Conservation (phyloP, 257 asterid genomes). For the Capsicum pubescens region DNA sequence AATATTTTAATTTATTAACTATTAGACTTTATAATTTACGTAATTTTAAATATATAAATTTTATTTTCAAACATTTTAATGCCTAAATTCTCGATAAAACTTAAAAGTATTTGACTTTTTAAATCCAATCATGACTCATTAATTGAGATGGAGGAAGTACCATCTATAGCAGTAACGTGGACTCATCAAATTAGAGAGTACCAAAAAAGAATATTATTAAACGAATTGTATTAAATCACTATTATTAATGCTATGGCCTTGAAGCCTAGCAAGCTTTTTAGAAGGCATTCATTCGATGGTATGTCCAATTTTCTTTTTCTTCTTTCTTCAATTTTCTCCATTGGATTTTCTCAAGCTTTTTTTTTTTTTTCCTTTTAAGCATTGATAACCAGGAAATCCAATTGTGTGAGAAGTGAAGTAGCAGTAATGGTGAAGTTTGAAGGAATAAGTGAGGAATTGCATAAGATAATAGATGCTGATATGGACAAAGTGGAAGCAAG, state of each 20-base stretch:
- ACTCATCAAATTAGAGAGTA: not conserved
- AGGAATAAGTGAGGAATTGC: conserved; percentile 32
- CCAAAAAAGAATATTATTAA: too few species aligned
- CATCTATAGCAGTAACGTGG: not conserved
- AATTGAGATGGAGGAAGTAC: too few species aligned
- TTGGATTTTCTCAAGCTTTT: not conserved
- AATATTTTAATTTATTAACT: too few species aligned
- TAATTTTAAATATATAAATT: too few species aligned
- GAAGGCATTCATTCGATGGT: conserved; percentile 22
- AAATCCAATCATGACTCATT: too few species aligned
- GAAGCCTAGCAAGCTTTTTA: not conserved
- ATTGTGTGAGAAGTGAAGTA: not conserved
- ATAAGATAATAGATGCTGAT: conserved; percentile 32
- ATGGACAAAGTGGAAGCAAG: conserved; percentile 36
- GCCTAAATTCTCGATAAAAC: too few species aligned
- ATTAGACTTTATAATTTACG: too few species aligned
- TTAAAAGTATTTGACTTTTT: too few species aligned
- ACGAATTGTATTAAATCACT: not conserved
- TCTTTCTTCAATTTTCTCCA: not conserved
- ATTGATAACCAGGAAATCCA: not conserved
- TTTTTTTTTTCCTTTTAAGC: not conserved
- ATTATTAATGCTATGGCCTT: not conserved
- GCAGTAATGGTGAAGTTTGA: conserved; percentile 30
- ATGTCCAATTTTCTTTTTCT: not conserved
- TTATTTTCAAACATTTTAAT: too few species aligned